Base-by-base conservation (phyloP, 192 early-diverging fungal genomes). In the Coemansia erecta region DNA sequence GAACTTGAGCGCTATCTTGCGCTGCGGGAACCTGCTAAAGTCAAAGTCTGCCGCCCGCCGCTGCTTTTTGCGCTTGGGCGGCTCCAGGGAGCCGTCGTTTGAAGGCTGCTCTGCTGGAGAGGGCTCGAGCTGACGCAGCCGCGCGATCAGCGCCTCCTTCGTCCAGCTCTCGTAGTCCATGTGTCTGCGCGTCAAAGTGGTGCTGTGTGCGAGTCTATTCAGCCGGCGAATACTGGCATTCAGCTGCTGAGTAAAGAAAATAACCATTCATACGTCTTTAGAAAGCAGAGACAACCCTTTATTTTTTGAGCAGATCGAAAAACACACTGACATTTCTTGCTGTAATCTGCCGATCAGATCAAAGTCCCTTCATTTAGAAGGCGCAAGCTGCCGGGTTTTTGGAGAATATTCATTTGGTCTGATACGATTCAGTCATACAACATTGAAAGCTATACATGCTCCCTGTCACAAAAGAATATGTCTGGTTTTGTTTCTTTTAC, bases 1-100 rank as follows among this genome's bases (percentile, higher is more conserved):
- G 41, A 98, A 81, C 64, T 89, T 88, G 56, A 98, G 82, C 6
- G 93, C 94, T 15, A 98, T 84, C 43, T 84, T 85, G 31, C 92
- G 85, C 53, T 87, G 78, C 24, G 89, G 71, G 56, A 94, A 89
- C 54, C 83, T 83, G 22, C 76, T 61, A 82, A 93, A 92, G 61
- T 95, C 90, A 62, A 97, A 94, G 1, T 75, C 54, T 23, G 54
- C 56, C 4, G 51, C 56, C 9, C 48, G 61, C 28, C 50, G 50
- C 35, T 37, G 35, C 48, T 65, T 64, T 19, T 73, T 68, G 35
- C 52, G 52, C 61, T 68, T 71, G 13, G 53, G 65, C 67, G 77
- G 41, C 80, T 71, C 44, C 48, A 53, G 64, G 68, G 22, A 49
- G 39, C 18, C 56, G 42, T 49, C 47, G 17, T 17, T 18, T n/a